These are phyloP conservation scores for Neonectria faginata DNA, from an alignment of 2,329 filamentous ascomycete species.

Conservation along the genomic window DNA sequence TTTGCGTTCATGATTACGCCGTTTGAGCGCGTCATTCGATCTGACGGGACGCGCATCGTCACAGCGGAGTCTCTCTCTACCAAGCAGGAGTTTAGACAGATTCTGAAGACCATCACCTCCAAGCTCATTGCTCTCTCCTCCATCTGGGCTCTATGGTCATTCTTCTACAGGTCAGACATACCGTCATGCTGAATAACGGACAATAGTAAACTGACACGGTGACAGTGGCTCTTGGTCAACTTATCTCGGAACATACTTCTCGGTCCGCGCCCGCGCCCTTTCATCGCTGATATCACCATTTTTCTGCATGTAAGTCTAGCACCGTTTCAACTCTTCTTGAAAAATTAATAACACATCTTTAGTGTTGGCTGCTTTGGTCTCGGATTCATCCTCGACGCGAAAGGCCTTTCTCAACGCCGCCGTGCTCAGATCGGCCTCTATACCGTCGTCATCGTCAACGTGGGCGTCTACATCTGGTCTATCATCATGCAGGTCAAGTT, in stretches of 20 bases:
- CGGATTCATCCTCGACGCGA: constrained; percentile 58
- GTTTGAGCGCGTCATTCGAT: constrained; percentile 23
- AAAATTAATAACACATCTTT: background rate
- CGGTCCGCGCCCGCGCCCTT: constrained; percentile 31
- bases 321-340: background rate
- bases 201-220: background rate
- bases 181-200: background rate
- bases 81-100: constrained; percentile 17
- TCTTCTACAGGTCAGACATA: constrained; percentile 16
- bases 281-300: constrained; percentile 51
- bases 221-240: constrained; percentile 23
- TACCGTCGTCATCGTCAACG: constrained; percentile 58
- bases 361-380: constrained; percentile 61
- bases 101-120: constrained; percentile 22
- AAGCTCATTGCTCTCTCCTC: constrained; percentile 20
- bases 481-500: constrained; percentile 60
- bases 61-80: constrained; percentile 18
- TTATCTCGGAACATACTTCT: constrained; percentile 14
- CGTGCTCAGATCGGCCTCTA: constrained; percentile 59
- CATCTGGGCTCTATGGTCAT: constrained; percentile 23
- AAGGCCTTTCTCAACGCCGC: constrained; percentile 54
- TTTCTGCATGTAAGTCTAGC: constrained; percentile 57
- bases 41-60: constrained; percentile 20
- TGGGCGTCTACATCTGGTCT: constrained; percentile 63
- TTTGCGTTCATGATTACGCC: constrained; percentile 25